A percentile compares a stretch with the other conserved stretches of the same genome.
These are phyloP conservation scores for Trichocomaceae sp. DNA, from an alignment of 2,329 filamentous ascomycete species.

Conservation along the genomic window DNA sequence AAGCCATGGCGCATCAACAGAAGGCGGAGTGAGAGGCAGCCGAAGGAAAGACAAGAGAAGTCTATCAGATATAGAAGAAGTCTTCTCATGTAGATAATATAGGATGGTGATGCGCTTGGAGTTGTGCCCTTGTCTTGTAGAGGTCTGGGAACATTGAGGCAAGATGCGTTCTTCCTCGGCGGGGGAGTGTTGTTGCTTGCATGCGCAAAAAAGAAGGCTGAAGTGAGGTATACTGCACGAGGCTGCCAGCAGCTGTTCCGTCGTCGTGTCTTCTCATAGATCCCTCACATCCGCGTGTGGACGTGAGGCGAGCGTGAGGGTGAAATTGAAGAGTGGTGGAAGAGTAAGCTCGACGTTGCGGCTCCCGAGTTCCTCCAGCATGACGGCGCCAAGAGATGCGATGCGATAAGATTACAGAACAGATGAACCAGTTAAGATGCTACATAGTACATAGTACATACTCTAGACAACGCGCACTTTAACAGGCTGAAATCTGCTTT, in stretches of 20 bases:
- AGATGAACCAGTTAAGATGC: no score
- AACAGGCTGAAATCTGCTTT: no score
- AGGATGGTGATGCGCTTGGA: not conserved
- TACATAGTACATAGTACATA: no score
- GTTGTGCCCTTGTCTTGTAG: not conserved
- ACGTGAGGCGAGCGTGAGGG: constrained; percentile 11
- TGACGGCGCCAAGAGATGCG: constrained; percentile 11
- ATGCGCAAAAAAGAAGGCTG: constrained; percentile 3
- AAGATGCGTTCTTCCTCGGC: constrained; percentile 9
- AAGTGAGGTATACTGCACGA: not conserved
- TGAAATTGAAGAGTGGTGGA: not conserved
- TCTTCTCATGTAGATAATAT: not conserved
- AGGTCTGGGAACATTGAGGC: not conserved
- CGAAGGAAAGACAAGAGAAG: not conserved
- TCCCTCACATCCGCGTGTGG: constrained; percentile 15
- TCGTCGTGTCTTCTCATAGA: not conserved
- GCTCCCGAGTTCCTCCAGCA: constrained; percentile 3
- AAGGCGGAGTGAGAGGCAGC: not conserved
- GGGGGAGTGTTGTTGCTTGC: constrained; percentile 2
- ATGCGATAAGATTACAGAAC: constrained; percentile 9
- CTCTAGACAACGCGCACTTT: no score
- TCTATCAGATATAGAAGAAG: not conserved
- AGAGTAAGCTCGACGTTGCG: not conserved
- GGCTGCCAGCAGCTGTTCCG: not conserved
- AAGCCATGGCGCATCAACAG: constrained; percentile 26